Conservation (phyloP, 2,329 filamentous ascomycete species). For the Penicillium sp. region DNA sequence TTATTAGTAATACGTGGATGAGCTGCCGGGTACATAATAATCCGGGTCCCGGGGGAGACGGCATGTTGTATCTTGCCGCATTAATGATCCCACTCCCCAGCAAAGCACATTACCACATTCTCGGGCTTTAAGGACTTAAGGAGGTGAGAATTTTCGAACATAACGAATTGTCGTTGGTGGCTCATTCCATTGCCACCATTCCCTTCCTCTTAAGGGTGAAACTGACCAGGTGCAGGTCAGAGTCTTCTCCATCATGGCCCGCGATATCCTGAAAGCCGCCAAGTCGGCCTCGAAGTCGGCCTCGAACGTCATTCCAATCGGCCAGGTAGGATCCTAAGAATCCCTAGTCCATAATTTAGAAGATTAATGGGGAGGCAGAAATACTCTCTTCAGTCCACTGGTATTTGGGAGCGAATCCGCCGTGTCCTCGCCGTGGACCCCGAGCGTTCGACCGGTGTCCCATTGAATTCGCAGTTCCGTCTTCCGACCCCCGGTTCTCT, state of each 20-base stretch:
- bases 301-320: conserved; percentile 37
- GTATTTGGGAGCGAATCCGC: conserved; percentile 84
- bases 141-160: not conserved
- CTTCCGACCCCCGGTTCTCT: conserved; percentile 75
- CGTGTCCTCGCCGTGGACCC: conserved; percentile 77
- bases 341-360: not conserved
- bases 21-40: not conserved
- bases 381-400: conserved; percentile 89
- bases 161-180: not conserved
- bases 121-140: not conserved
- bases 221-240: conserved; percentile 17
- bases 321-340: conserved; percentile 31
- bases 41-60: not conserved
- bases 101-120: not conserved
- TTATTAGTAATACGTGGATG: not conserved
- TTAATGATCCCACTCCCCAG: not conserved
- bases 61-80: not conserved
- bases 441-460: conserved; percentile 85
- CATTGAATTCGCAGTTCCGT: conserved; percentile 89
- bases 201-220: not conserved
- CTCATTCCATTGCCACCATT: not conserved
- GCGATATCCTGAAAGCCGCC: conserved; percentile 40
- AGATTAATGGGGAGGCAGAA: conserved; percentile 61
- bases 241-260: conserved; percentile 37
- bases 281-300: conserved; percentile 41